phyloP scores from a whole-genome alignment of 177 flowering plant species.

The Vitis hybrid region DNA sequence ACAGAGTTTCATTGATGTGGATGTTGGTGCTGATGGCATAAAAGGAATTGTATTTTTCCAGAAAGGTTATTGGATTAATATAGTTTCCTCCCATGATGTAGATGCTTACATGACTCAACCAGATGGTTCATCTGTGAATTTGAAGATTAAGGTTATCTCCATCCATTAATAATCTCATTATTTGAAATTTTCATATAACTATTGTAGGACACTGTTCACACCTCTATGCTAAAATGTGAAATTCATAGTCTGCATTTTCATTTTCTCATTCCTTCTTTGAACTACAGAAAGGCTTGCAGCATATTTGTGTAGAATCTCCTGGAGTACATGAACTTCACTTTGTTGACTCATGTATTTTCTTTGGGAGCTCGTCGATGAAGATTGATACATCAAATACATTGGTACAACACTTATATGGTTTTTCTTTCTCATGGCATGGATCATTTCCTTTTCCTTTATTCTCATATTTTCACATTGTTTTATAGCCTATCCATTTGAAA shows the following conservation, averaged over 20 bases:
- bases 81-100: conserved; percentile 80
- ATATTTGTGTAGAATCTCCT: conserved; percentile 69
- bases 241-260: conserved; percentile 1
- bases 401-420: conserved; percentile 33
- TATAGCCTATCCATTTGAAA: conserved; percentile 74
- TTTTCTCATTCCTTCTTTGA: conserved; percentile 10
- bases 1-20: conserved; percentile 56
- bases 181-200: background rate
- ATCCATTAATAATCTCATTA: background rate
- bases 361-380: conserved; percentile 73
- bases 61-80: conserved; percentile 83
- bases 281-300: conserved; percentile 84
- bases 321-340: conserved; percentile 89
- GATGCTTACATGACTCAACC: conserved; percentile 63
- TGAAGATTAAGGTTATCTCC: conserved; percentile 72
- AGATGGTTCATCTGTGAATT: conserved; percentile 48
- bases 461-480: conserved; percentile 13
- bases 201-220: background rate
- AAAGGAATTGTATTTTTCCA: conserved; percentile 73
- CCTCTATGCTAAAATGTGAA: background rate
- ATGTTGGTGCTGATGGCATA: conserved; percentile 77
- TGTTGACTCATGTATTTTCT: conserved; percentile 78
- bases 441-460: background rate
- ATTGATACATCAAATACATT: conserved; percentile 62
- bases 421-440: background rate